Percentiles rank a stretch among this genome's conserved stretches.
Evolutionary conservation across 306 rosid species (phyloP).

Genomic region (Cajanus cajan): DNA sequence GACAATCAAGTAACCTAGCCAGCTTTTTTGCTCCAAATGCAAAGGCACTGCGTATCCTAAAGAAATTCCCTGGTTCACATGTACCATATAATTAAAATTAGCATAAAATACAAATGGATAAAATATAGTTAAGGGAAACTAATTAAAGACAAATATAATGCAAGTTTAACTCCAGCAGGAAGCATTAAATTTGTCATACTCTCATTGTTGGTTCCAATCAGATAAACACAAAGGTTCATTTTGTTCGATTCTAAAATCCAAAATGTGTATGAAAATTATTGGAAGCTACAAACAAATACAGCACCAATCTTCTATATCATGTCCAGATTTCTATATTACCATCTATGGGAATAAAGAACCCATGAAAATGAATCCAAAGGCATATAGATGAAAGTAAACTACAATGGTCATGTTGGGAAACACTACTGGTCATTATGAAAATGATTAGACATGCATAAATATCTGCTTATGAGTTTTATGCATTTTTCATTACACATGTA

Average conservation of each 20-base stretch:
- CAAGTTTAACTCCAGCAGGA: conserved; percentile 7
- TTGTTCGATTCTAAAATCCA: conserved; percentile 1
- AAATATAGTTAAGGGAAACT: conserved; percentile 4
- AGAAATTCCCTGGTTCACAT: conserved; percentile 82
- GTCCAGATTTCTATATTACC: not conserved
- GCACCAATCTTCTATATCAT: not conserved
- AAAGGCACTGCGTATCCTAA: conserved; percentile 98
- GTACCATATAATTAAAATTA: conserved; percentile 23
- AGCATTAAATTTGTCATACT: not conserved
- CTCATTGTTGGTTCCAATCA: not conserved
- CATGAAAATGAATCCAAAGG: not conserved
- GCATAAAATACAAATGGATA: not conserved
- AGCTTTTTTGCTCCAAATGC: conserved; percentile 89
- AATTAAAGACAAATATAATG: not conserved
- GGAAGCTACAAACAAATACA: not conserved
- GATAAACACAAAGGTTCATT: not conserved
- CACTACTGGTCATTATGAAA: not conserved
- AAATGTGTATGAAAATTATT: not conserved
- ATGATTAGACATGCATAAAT: not conserved
- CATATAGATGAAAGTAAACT: not conserved
- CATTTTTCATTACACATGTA: conserved; percentile 10
- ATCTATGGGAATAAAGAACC: not conserved
- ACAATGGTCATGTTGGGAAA: not conserved
- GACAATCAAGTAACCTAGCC: conserved; percentile 88
- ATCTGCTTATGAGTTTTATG: not conserved